Percentiles rank a stretch among this genome's conserved stretches.
phyloP scores from a whole-genome alignment of 192 early-diverging fungal genomes.

The Coemansia reversa region DNA sequence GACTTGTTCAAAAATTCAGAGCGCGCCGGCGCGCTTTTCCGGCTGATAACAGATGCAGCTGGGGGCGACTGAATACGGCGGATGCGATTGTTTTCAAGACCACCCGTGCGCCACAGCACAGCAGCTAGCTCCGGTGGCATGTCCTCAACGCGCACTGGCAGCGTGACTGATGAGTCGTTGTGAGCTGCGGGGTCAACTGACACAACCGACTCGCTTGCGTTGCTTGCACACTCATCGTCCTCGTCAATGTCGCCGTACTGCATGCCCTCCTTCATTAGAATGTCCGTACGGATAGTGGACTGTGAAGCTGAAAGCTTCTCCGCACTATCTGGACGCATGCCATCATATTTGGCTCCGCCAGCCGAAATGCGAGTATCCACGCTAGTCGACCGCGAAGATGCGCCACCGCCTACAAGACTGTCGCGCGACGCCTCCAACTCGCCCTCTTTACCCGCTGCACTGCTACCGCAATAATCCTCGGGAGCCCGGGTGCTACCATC shows the following conservation, averaged over 20 bases:
- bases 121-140: constrained; percentile 50
- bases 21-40: constrained; percentile 3
- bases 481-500: constrained; percentile 6
- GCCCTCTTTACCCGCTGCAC: constrained; percentile 10
- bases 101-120: constrained; percentile 49
- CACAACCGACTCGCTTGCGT: constrained; percentile 41
- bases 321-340: constrained; percentile 23
- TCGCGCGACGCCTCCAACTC: constrained; percentile 38
- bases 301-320: constrained; percentile 42
- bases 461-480: neutral
- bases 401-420: constrained; percentile 50
- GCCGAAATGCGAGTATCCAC: constrained; percentile 44
- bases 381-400: constrained; percentile 44
- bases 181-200: constrained; percentile 19
- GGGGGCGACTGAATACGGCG: constrained; percentile 30
- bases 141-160: constrained; percentile 46
- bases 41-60: neutral
- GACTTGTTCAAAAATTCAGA: neutral
- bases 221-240: constrained; percentile 11
- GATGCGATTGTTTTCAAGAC: constrained; percentile 27
- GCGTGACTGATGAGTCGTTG: constrained; percentile 38
- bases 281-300: constrained; percentile 47
- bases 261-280: constrained; percentile 41
- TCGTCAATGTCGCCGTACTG: constrained; percentile 44
- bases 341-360: constrained; percentile 33